Base-by-base conservation (phyloP, 2,329 filamentous ascomycete species). In the Aciculosporium take region DNA sequence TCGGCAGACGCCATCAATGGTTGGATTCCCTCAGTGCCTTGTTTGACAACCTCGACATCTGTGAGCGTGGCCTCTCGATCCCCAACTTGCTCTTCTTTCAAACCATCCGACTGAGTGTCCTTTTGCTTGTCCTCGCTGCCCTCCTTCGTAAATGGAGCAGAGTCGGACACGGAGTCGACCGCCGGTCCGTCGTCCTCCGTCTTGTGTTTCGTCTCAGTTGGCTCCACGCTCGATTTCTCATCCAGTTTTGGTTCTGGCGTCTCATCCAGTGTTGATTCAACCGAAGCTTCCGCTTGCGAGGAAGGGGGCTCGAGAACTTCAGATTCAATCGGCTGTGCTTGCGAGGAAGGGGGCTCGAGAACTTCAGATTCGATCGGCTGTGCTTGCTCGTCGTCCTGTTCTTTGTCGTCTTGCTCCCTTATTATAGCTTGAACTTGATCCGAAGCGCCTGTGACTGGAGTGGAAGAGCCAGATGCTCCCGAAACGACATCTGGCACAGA, bases 81-180 rank as follows among this genome's bases (percentile, higher is more conserved):
- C 17, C 43, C 41, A 4, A 23, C 2, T 18, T 32, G 15, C 7
- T 35, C 40, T 9, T 47, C 46, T 48, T 52, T 38, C 47, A 44
- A 32, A 18, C 35, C 9, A 24, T 44, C 41, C 37, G n/a, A 24
- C 20, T 20, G 42, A 30, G 52, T 60, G 35, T 13, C 15, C 17
- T 54, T 49, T 46, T 61, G 57, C 47, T 59, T 59, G 40, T 55
- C 59, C 41, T 57, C 60, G 47, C 58, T 59, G 28, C 33, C 46
- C 45, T 60, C 58, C 47, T 60, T 60, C 24, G 49, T 31, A 13
- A 46, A 28, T 43, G 48, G 47, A 10, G 23, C 25, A 18, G 42
- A 33, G 27, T 51, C 51, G 10, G 35, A 29, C 6, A 23, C 8
- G 35, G 45, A 34, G 7, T 40, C 39, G 24, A 48, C 43, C 4